Evolutionary conservation across 164 flowering plant genomes (phyloP).

Genomic region (Piper betle): DNA sequence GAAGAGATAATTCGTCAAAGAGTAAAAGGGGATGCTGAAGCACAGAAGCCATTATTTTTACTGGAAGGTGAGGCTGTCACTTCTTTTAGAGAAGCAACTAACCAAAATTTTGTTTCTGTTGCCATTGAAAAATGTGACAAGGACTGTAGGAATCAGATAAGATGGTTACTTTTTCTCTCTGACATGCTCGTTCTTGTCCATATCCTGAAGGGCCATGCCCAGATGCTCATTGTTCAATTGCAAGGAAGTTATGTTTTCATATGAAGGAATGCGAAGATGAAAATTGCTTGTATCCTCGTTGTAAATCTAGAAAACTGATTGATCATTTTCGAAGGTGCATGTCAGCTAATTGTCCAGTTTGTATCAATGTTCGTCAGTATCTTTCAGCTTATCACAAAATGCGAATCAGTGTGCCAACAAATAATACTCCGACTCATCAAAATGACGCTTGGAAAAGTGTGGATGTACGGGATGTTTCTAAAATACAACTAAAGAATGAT

Average conservation of each 20-base stretch:
- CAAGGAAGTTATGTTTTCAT: slow-evolving; percentile 51
- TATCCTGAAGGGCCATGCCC: slow-evolving; percentile 70
- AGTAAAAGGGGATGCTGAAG: slow-evolving; percentile 51
- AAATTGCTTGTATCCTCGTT: slow-evolving; percentile 55
- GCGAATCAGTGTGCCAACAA: slow-evolving; percentile 19
- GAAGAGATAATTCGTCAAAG: slow-evolving; percentile 59
- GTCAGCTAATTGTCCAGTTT: slow-evolving; percentile 53
- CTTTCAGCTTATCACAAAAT: slow-evolving; percentile 14
- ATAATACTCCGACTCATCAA: slow-evolving; percentile 19
- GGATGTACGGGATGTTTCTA: slow-evolving; percentile 26
- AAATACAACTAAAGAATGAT: slow-evolving; percentile 18
- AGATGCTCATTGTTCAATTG: slow-evolving; percentile 34
- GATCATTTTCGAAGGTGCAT: slow-evolving; percentile 42
- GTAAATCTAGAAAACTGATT: slow-evolving; percentile 37
- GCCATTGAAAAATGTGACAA: not conserved
- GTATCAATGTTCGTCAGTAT: slow-evolving; percentile 44
- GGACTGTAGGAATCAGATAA: slow-evolving; percentile 34
- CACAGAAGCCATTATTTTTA: slow-evolving; percentile 53
- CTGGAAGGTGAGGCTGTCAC: slow-evolving; percentile 37
- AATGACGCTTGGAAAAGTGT: slow-evolving; percentile 30
- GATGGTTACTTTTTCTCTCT: slow-evolving; percentile 67
- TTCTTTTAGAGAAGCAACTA: slow-evolving; percentile 12
- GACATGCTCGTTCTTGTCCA: slow-evolving; percentile 68
- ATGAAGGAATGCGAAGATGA: slow-evolving; percentile 30
- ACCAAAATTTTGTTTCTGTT: not conserved